A percentile compares a stretch with the other conserved stretches of the same genome.
These are phyloP conservation scores for Macrocybe gigantea DNA, from an alignment of 768 basidiomycete species.

Conservation along the genomic window DNA sequence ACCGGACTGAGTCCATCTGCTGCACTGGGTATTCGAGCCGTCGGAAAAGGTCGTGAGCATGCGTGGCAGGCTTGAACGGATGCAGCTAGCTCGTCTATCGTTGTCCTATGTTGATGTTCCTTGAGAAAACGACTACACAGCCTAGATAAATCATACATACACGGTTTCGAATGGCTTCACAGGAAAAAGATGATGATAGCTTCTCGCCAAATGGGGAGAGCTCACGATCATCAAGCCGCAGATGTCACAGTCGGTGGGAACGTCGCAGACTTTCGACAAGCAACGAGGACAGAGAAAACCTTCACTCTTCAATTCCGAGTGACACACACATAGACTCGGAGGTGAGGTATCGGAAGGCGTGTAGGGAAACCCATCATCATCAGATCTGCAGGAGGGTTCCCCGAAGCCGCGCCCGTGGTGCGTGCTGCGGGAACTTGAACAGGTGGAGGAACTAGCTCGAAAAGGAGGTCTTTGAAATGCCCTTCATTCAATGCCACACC, in stretches of 20 bases:
- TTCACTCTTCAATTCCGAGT: constrained; percentile 85
- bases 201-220: constrained; percentile 93
- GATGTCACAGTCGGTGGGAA: constrained; percentile 96
- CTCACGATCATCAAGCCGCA: constrained; percentile 98
- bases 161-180: constrained; percentile 80
- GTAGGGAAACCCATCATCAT: constrained; percentile 99
- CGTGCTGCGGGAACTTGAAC: constrained; percentile 57
- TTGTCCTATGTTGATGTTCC: constrained; percentile 25
- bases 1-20: constrained; percentile 75
- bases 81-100: constrained; percentile 29
- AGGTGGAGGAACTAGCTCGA: constrained; percentile 93
- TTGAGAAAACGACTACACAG: constrained; percentile 2
- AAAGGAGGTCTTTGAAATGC: constrained; percentile 92
- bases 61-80: constrained; percentile 57
- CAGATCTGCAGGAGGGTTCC: constrained; percentile 76
- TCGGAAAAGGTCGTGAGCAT: constrained; percentile 70
- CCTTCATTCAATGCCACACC: constrained; percentile 98
- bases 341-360: constrained; percentile 75
- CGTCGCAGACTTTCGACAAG: constrained; percentile 89
- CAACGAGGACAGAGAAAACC: constrained; percentile 97
- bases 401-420: constrained; percentile 26
- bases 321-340: constrained; percentile 87
- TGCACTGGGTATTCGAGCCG: constrained; percentile 26
- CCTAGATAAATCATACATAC: constrained; percentile 41
- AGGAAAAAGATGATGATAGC: constrained; percentile 94